These are phyloP conservation scores for Stenogyne calaminthoides DNA, from an alignment of 305 asterid genomes.

Conservation along the genomic window DNA sequence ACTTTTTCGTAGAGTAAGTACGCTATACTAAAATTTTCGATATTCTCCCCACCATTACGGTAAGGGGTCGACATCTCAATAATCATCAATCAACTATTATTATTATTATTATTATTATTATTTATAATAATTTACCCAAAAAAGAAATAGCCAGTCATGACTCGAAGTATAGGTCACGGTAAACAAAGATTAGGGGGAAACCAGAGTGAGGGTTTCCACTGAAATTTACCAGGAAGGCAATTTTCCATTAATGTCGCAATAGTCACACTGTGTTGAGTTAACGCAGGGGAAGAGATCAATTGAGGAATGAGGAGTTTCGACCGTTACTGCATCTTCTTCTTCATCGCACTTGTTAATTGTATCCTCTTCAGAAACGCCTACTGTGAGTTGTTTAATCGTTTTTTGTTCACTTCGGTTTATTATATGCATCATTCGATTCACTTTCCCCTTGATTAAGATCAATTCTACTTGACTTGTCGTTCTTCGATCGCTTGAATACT, in stretches of 20 bases:
- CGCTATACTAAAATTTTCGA: too few relatives aligned
- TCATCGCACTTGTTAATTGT: slow-evolving; percentile 31
- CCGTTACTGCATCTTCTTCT: slow-evolving; percentile 28
- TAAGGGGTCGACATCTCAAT: too few relatives aligned
- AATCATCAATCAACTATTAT: too few relatives aligned
- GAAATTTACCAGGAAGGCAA: neutral
- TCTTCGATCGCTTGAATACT: slow-evolving; percentile 3
- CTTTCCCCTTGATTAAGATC: neutral
- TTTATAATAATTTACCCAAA: neutral
- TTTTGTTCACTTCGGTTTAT: slow-evolving; percentile 9
- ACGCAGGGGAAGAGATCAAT: neutral
- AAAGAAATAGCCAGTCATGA: neutral
- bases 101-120: too few relatives aligned
- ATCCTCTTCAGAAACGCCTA: slow-evolving; percentile 33
- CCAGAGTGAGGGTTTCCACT: neutral
- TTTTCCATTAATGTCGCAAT: slow-evolving; percentile 4
- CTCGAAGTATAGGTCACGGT: neutral
- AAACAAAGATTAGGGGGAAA: neutral
- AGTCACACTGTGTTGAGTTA: neutral
- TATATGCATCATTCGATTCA: neutral
- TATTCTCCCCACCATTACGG: too few relatives aligned
- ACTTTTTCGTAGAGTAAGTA: too few relatives aligned
- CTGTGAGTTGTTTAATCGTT: slow-evolving; percentile 36
- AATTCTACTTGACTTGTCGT: neutral
- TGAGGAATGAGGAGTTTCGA: slow-evolving; percentile 40